A percentile compares a stretch with the other conserved stretches of the same genome.
phyloP scores from a whole-genome alignment of 768 basidiomycete species.

The Lactarius indigo region DNA sequence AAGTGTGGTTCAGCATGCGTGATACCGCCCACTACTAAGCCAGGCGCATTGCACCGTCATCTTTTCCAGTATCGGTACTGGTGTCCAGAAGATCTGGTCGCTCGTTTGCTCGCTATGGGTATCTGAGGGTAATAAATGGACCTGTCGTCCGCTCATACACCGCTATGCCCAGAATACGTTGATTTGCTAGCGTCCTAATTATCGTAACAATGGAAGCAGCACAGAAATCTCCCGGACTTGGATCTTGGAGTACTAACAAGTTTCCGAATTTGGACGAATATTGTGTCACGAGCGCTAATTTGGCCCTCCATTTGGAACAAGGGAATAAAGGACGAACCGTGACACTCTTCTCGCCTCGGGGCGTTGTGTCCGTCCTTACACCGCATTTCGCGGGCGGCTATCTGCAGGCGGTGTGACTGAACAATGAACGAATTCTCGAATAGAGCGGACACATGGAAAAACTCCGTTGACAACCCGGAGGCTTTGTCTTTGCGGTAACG shows the following conservation, averaged over 20 bases:
- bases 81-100: constrained; percentile 73
- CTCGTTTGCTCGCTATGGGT: constrained; percentile 48
- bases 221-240: neutral
- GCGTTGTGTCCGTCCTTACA: neutral
- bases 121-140: neutral
- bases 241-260: neutral
- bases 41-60: neutral
- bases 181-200: neutral
- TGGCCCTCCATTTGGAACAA: neutral
- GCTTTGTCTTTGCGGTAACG: neutral
- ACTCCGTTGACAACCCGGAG: neutral
- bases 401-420: neutral
- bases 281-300: neutral
- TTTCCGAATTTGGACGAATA: constrained; percentile 2
- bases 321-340: neutral
- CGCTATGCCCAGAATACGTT: neutral
- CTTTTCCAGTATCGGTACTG: constrained; percentile 61
- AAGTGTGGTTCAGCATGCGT: neutral
- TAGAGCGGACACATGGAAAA: neutral
- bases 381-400: neutral
- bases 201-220: neutral
- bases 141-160: neutral
- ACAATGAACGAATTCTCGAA: neutral
- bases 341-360: neutral
- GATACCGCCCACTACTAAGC: neutral